Evolutionary conservation across 1,284 basidiomycete genomes (phyloP), one percentile per base, ranked within the genome.

Genomic region (Chiua sp.): DNA sequence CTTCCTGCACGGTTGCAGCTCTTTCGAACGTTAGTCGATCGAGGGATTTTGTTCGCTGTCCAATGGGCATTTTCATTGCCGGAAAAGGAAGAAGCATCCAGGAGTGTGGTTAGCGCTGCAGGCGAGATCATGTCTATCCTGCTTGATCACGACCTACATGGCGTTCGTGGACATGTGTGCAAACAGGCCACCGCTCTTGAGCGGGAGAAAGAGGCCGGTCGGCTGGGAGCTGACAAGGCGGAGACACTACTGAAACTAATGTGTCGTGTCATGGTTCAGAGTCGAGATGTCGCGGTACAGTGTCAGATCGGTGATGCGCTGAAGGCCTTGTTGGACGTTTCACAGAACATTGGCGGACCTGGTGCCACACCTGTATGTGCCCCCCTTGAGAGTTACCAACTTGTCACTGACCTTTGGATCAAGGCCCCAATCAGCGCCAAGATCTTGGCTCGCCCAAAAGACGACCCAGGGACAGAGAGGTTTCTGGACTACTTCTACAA

Each of bases 401-500:
- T 51, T 54, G 2, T 20, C 28, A 47, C 47, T 62, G 16, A 74
- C 46, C 20, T 35, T 20, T 51, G 39, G 28, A 49, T 22, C 22
- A 39, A 73, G 72, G 67, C 61, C 13, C 65, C 61, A 15, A 66
- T 71, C 49, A 76, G 72, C 22, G 69, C 75, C 48, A 84, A 85
- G 69, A 69, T 83, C 22, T 76, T 84, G 56, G 78, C 85, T 60
- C 81, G 82, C 30, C 80, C 84, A 57, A 93, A 92, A 75, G 92
- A 96, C 71, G 91, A 96, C 67, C 88, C 90, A n/a, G 84, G 89
- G 56, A 88, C 88, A 20, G 93, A 98, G 73, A 86, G 87, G 60
- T 99, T 97, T 79, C 80, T 96, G 68, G 91, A 95, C 37, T 94
- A 93, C 77, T 96, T 98, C 75, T 99, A 98, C 80, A 90, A 88